Conservation (phyloP, 352 stramenopile genomes). For the Phytophthora vignae region DNA sequence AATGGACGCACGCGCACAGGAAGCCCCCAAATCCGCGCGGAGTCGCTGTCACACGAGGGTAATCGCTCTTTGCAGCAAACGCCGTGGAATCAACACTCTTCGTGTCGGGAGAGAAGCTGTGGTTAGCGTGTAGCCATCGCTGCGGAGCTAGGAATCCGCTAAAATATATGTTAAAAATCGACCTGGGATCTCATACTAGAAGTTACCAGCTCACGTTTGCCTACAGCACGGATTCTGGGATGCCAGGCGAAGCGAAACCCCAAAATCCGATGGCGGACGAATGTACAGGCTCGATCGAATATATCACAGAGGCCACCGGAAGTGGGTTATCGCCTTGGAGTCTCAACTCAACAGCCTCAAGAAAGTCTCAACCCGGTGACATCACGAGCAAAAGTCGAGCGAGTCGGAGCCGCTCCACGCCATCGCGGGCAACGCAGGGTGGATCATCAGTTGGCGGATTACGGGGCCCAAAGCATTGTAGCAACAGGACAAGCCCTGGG, state of each 20-base stretch:
- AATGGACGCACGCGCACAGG: not conserved
- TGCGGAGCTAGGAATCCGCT: not conserved
- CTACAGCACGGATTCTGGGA: conserved; percentile 4
- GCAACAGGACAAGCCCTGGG: not conserved
- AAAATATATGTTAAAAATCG: not conserved
- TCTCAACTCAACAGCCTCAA: not conserved
- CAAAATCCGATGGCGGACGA: not conserved
- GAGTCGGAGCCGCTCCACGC: conserved; percentile 1
- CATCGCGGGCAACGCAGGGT: not conserved
- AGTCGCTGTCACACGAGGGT: not conserved
- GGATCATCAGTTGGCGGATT: conserved; percentile 2
- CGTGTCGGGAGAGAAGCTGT: conserved; percentile 8
- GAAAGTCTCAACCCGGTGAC: not conserved
- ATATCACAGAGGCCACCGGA: not conserved
- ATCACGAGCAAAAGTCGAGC: not conserved
- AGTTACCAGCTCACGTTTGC: no score
- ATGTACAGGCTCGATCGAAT: not conserved
- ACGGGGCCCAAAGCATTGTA: conserved; percentile 4
- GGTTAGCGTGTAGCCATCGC: not conserved
- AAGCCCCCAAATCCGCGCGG: not conserved
- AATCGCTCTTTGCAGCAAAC: not conserved
- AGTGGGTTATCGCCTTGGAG: not conserved
- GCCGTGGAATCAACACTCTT: not conserved
- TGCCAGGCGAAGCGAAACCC: not conserved
- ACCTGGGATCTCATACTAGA: conserved; percentile 21